Base-by-base conservation (phyloP, 108 stramenopile genomes). In the Hondaea fermentalgiana region DNA sequence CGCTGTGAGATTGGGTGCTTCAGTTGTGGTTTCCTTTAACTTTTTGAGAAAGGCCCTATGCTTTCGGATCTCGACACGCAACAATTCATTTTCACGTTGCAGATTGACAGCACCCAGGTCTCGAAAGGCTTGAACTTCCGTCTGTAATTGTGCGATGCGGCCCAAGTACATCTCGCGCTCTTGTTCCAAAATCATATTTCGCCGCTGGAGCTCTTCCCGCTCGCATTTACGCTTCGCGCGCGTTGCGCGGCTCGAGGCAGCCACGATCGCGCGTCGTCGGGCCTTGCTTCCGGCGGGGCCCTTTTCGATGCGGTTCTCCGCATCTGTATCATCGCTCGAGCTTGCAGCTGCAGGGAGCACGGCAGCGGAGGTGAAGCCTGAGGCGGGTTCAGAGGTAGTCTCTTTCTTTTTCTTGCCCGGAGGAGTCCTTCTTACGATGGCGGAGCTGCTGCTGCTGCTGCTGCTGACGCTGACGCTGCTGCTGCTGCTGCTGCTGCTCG, bases 71-170 rank as follows among this genome's bases (percentile, higher is more conserved):
- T 83, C 76, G 6, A 53, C 23, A 17, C 76, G 76, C 4, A 83
- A 3, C 14, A 83, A 45, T 23, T 83, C 76, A 53, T 83, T 83
- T 53, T 83, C 76, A 14, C 49, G 44, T 47, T 53, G 12, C 10
- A 83, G 3, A 23, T 83, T 83, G 51, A 35, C 28, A 16, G 76
- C 12, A 12, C 76, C 76, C 14, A 8, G 12, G n/a, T 83, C 76
- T 14, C 76, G 76, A 12, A 83, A 28, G 49, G 10, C 23, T 3
- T 83, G 76, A 6, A 83, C 76, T 53, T 83, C 76, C 44, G 76
- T 83, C 23, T 83, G 76, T 17, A 83, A 45, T 83, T 83, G 76
- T 17, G 76, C 76, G 49, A 83, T 83, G n/a, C 76, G 19, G n/a
- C 23, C 23, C 45, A 47, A 16, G 76, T 83, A 83, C 43, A 25